These are phyloP conservation scores for Leccinum angustisporum DNA, from an alignment of 1,284 basidiomycete species.

Conservation along the genomic window DNA sequence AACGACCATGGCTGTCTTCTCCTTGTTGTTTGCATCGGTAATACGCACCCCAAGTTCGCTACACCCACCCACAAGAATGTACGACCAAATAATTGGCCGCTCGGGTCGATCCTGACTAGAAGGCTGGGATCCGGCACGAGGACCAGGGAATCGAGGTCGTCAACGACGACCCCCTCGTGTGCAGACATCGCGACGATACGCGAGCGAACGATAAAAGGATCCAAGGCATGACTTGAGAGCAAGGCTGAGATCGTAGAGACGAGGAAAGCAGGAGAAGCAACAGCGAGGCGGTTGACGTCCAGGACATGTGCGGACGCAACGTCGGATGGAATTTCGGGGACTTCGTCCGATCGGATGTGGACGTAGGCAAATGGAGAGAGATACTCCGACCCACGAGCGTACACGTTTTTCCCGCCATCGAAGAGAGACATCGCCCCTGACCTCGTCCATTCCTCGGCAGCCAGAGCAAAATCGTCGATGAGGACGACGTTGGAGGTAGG, in stretches of 20 bases:
- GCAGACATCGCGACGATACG: constrained; percentile 15
- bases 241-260: constrained; percentile 13
- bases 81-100: constrained; percentile 30
- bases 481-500: constrained; percentile 10
- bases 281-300: constrained; percentile 18
- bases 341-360: constrained; percentile 22
- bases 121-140: constrained; percentile 14
- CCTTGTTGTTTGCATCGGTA: constrained; percentile 18
- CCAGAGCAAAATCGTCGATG: constrained; percentile 16
- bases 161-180: not conserved
- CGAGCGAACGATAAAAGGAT: constrained; percentile 15
- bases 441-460: constrained; percentile 13
- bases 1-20: constrained; percentile 22
- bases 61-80: constrained; percentile 33
- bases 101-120: constrained; percentile 22
- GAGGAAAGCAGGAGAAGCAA: constrained; percentile 17
- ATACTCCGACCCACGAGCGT: constrained; percentile 18
- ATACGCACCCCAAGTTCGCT: constrained; percentile 14
- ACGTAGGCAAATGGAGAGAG: constrained; percentile 30
- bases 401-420: constrained; percentile 22
- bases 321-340: constrained; percentile 19
- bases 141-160: constrained; percentile 12
- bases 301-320: constrained; percentile 18
- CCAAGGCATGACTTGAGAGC: constrained; percentile 16
- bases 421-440: constrained; percentile 19